Percentiles rank a stretch among this genome's conserved stretches.
These are phyloP conservation scores for Mycena venus DNA, from an alignment of 768 basidiomycete genomes.

Conservation along the genomic window DNA sequence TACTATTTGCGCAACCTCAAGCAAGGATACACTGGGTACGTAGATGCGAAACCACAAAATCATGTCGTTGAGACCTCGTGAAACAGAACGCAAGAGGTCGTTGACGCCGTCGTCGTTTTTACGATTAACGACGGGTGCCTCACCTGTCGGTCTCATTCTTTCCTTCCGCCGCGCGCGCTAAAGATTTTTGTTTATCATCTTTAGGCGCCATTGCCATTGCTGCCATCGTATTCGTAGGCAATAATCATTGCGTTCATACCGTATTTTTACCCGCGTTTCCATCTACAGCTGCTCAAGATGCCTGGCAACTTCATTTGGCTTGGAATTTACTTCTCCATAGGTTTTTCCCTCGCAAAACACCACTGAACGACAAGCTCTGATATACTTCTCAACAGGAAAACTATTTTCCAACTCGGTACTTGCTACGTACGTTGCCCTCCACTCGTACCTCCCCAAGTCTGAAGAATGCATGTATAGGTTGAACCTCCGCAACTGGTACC, in stretches of 20 bases:
- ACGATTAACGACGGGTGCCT: constrained; percentile 20
- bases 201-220: constrained; percentile 17
- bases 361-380: too few relatives aligned
- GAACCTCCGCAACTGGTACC: constrained; percentile 29
- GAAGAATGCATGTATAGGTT: constrained; percentile 2
- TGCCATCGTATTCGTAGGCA: constrained; percentile 12
- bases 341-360: too few relatives aligned
- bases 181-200: neutral
- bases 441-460: neutral
- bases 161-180: neutral
- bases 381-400: too few relatives aligned
- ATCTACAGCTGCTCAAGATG: constrained; percentile 1
- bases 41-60: neutral
- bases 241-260: neutral
- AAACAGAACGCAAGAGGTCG: constrained; percentile 18
- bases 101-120: constrained; percentile 22
- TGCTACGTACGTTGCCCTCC: constrained; percentile 15
- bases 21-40: constrained; percentile 24
- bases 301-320: constrained; percentile 26
- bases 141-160: neutral
- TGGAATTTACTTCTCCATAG: constrained; percentile 25
- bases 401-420: constrained; percentile 25
- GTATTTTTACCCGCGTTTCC: neutral
- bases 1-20: constrained; percentile 28
- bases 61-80: neutral